Conservation (phyloP, 345 rosid genomes). For the Barbarea vulgaris region DNA sequence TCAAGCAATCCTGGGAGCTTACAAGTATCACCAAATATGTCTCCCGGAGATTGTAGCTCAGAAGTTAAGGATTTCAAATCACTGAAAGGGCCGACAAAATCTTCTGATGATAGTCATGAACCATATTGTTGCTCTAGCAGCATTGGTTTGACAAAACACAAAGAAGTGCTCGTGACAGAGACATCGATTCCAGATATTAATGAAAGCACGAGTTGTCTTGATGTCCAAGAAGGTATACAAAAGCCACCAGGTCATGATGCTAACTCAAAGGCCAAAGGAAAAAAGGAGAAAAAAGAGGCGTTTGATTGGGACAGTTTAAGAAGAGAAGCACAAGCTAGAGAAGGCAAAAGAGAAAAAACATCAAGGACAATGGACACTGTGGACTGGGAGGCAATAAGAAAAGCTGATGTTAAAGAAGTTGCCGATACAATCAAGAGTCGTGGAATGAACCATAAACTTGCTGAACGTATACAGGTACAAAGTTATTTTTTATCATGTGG, state of each 20-base stretch:
- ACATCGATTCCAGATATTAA: slow-evolving; percentile 42
- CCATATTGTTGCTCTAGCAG: slow-evolving; percentile 31
- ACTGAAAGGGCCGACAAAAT: slow-evolving; percentile 41
- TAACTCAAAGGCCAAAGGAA: slow-evolving; percentile 50
- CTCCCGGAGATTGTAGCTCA: slow-evolving; percentile 40
- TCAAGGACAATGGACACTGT: slow-evolving; percentile 70
- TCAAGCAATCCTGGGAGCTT: slow-evolving; percentile 42
- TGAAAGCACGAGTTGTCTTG: slow-evolving; percentile 46
- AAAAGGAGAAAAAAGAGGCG: slow-evolving; percentile 50
- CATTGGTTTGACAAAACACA: slow-evolving; percentile 34
- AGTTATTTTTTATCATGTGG: not conserved
- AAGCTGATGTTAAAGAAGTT: slow-evolving; percentile 58
- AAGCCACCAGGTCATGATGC: slow-evolving; percentile 47
- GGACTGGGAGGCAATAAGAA: slow-evolving; percentile 87
- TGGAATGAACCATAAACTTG: slow-evolving; percentile 91
- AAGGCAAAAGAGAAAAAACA: slow-evolving; percentile 58
- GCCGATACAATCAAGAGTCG: slow-evolving; percentile 79
- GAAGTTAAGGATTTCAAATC: slow-evolving; percentile 40
- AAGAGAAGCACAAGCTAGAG: slow-evolving; percentile 53
- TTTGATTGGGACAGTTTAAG: slow-evolving; percentile 88
- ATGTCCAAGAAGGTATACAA: slow-evolving; percentile 35
- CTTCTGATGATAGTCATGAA: slow-evolving; percentile 40
- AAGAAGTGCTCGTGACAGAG: slow-evolving; percentile 36
- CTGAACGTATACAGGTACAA: slow-evolving; percentile 82
- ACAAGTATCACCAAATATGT: slow-evolving; percentile 25